These are phyloP conservation scores for Davidsoniella virescens DNA, from an alignment of 2,329 filamentous ascomycete species.

Conservation along the genomic window DNA sequence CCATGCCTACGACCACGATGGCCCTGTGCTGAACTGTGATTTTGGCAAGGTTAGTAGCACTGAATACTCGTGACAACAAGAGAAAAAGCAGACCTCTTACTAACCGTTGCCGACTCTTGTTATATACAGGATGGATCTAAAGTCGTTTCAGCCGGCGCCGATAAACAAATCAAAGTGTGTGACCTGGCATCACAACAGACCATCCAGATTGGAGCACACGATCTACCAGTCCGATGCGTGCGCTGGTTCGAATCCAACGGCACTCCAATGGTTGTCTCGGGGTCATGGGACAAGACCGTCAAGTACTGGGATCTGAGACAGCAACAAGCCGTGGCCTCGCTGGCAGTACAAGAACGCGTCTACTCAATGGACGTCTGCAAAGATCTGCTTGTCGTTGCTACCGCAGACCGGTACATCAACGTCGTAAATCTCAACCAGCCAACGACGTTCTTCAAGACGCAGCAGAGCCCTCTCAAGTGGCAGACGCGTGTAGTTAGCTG, in stretches of 20 bases:
- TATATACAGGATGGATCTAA: constrained; percentile 66
- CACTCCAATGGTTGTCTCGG: constrained; percentile 73
- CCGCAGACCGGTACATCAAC: constrained; percentile 91
- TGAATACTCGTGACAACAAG: too few species aligned
- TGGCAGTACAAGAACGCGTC: constrained; percentile 58
- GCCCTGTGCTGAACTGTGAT: constrained; percentile 66
- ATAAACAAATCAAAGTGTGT: constrained; percentile 79
- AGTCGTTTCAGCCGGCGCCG: constrained; percentile 71
- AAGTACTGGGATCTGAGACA: constrained; percentile 75
- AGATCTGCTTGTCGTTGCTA: constrained; percentile 78
- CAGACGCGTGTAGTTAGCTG: constrained; percentile 92
- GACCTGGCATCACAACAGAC: constrained; percentile 57
- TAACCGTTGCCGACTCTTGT: not conserved
- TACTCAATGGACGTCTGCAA: constrained; percentile 88
- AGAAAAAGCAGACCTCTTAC: not conserved
- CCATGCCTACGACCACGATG: constrained; percentile 72
- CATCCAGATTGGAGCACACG: constrained; percentile 67
- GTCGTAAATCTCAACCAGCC: constrained; percentile 83
- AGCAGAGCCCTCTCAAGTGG: constrained; percentile 95
- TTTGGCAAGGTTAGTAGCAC: constrained; percentile 57
- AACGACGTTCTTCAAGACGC: constrained; percentile 83
- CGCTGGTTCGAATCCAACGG: constrained; percentile 60
- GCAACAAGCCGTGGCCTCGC: constrained; percentile 44
- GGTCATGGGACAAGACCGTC: constrained; percentile 80
- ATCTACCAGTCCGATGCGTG: constrained; percentile 63